Evolutionary conservation across 176 grass and related monocot species (phyloP).

Genomic region (Cymbopogon citratus): DNA sequence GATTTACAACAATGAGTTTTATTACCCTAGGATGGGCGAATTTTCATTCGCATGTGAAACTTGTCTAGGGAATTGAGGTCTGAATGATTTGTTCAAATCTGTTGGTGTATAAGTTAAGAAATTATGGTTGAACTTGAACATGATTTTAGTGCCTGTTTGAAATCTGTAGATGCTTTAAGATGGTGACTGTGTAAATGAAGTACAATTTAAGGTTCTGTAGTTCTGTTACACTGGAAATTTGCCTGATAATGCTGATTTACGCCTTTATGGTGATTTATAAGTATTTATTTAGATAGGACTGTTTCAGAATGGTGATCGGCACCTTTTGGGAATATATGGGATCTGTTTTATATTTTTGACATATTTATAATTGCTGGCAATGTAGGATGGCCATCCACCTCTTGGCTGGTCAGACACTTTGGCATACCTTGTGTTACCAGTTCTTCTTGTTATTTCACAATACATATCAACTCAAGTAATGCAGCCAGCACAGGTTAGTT

Average conservation of each 20-base stretch:
- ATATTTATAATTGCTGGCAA: slow-evolving; percentile 2
- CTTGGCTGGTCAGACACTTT: slow-evolving; percentile 96
- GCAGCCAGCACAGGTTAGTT: slow-evolving; percentile 73
- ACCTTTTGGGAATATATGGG: background rate
- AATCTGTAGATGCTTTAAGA: background rate
- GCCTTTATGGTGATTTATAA: background rate
- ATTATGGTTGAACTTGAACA: background rate
- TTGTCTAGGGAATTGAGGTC: background rate
- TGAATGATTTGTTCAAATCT: background rate
- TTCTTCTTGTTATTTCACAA: slow-evolving; percentile 85
- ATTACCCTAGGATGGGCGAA: background rate
- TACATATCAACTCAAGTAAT: slow-evolving; percentile 92
- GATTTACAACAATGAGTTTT: background rate
- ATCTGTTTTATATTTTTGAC: slow-evolving; percentile 8
- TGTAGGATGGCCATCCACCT: slow-evolving; percentile 94
- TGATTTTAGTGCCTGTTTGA: background rate
- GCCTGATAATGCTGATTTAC: background rate
- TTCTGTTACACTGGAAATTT: slow-evolving; percentile 21
- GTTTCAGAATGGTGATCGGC: background rate
- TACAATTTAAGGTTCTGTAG: background rate
- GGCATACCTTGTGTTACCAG: slow-evolving; percentile 84
- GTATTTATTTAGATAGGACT: background rate
- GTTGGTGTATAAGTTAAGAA: background rate
- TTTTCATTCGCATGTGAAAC: background rate
- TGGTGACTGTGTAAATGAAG: slow-evolving; percentile 5